Conservation (phyloP, 148 eudicot genomes). For the Salicornia ramosissima region DNA sequence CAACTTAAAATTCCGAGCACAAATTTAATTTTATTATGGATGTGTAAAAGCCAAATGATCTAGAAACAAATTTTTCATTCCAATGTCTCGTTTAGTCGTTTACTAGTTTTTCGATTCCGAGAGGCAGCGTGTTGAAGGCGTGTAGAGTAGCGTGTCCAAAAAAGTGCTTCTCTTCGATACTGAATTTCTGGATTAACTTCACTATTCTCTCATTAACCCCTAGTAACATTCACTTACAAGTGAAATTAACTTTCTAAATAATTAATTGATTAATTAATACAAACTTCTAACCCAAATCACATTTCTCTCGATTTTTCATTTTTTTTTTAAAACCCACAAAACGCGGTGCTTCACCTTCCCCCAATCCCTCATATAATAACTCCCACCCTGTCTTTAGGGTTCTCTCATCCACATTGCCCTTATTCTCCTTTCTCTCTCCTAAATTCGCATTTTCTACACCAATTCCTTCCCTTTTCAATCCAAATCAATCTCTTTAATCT, state of each 20-base stretch:
- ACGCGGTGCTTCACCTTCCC: constrained; percentile 28
- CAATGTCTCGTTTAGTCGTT: neutral
- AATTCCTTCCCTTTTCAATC: too few species aligned
- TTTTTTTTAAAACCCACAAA: constrained; percentile 25
- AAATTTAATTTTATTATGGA: too few species aligned
- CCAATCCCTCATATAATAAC: constrained; percentile 1
- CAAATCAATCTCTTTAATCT: constrained; percentile 6
- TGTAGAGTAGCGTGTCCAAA: constrained; percentile 23
- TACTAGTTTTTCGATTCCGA: constrained; percentile 3
- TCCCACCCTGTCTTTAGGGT: constrained; percentile 18
- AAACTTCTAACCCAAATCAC: neutral
- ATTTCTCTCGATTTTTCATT: neutral
- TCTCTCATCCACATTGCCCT: constrained; percentile 22
- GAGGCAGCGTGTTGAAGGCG: constrained; percentile 22
- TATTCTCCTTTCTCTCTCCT: constrained; percentile 9
- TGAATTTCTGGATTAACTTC: neutral
- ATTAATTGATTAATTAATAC: neutral
- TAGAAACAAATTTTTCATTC: neutral
- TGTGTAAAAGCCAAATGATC: too few species aligned
- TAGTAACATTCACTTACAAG: neutral
- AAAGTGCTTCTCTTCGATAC: neutral
- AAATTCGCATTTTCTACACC: too few species aligned
- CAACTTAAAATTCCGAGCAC: too few species aligned
- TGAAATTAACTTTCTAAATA: neutral
- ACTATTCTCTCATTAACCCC: neutral